phyloP scores from a whole-genome alignment of 2,329 filamentous ascomycete species.

The Cercospora berteroae region DNA sequence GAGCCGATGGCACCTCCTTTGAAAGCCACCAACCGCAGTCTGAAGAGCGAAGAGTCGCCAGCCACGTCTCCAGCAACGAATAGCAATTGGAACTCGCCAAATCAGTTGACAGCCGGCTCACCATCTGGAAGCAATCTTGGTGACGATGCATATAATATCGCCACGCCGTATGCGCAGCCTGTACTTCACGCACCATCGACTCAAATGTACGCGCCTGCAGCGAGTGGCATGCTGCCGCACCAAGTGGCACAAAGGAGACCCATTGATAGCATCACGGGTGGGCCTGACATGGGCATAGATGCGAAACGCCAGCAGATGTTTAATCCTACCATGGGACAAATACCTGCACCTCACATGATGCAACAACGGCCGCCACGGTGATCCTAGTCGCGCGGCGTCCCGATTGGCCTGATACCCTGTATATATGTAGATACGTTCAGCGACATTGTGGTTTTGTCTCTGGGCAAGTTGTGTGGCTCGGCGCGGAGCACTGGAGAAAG shows the following conservation, averaged over 20 bases:
- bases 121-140: constrained; percentile 50
- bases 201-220: constrained; percentile 41
- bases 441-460: neutral
- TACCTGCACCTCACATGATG: constrained; percentile 33
- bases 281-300: constrained; percentile 50
- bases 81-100: constrained; percentile 64
- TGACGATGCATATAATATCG: constrained; percentile 47
- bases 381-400: constrained; percentile 7
- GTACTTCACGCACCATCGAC: constrained; percentile 15
- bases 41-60: constrained; percentile 64
- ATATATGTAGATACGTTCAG: constrained; percentile 25
- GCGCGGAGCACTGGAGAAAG: neutral
- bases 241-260: constrained; percentile 53
- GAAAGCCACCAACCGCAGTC: constrained; percentile 53
- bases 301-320: constrained; percentile 61
- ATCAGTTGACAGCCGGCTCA: constrained; percentile 57
- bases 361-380: constrained; percentile 24
- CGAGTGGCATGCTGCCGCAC: constrained; percentile 38
- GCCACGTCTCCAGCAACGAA: constrained; percentile 60
- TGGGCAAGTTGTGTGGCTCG: neutral
- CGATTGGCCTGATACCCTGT: constrained; percentile 13
- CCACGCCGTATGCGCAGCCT: constrained; percentile 43
- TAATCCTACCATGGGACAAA: constrained; percentile 45
- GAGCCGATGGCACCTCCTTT: constrained; percentile 54
- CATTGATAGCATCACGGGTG: constrained; percentile 60